Percentiles rank a stretch among this genome's conserved stretches.
Conservation (phyloP, 306 rosid genomes). For the Casuarina glauca region DNA sequence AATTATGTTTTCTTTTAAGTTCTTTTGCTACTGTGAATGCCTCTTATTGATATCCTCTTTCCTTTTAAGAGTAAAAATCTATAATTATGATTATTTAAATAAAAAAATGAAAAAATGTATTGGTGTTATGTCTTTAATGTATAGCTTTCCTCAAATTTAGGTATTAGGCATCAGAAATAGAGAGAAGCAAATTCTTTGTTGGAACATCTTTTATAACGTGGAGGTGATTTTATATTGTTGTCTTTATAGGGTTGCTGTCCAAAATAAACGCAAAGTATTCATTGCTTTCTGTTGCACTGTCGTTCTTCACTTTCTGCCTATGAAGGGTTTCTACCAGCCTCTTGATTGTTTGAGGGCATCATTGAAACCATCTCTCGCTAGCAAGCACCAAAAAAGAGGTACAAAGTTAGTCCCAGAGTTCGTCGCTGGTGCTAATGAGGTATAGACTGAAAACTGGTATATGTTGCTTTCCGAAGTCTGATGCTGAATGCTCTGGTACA, state of each 20-base stretch:
- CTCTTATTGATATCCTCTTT: neutral
- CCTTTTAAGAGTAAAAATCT: neutral
- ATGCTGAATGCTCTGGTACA: conserved; percentile 13
- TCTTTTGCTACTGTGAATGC: neutral
- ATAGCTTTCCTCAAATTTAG: neutral
- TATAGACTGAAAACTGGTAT: conserved; percentile 31
- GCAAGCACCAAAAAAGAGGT: conserved; percentile 65
- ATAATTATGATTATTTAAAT: neutral
- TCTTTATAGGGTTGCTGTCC: neutral
- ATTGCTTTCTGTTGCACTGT: neutral
- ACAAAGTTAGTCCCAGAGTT: conserved; percentile 67
- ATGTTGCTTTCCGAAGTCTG: conserved; percentile 26
- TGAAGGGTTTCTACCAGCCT: neutral
- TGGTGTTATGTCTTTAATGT: neutral
- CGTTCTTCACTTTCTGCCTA: conserved; percentile 2
- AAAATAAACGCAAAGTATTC: conserved; percentile 10
- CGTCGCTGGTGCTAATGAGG: conserved; percentile 69
- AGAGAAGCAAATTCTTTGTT: neutral
- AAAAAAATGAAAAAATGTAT: too few relatives aligned
- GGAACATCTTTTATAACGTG: conserved; percentile 14
- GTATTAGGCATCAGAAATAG: neutral
- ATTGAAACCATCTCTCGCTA: conserved; percentile 9
- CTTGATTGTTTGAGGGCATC: conserved; percentile 30
- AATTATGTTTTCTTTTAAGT: neutral
- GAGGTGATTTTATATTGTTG: conserved; percentile 7